Evolutionary conservation across 129 eudicot genomes (phyloP).

Genomic region (Tagetes erecta): DNA sequence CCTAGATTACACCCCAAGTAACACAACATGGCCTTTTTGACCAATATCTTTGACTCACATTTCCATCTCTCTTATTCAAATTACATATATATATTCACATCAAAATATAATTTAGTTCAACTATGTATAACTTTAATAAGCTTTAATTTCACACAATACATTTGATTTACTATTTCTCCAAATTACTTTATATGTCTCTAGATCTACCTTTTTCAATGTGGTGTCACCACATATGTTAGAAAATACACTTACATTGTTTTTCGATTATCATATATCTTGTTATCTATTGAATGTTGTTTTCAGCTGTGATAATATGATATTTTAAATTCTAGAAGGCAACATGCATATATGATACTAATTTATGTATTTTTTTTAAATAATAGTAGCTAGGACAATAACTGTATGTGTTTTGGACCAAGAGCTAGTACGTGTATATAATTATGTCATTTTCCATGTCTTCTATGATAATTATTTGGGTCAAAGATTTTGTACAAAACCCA

Average conservation of each 20-base stretch:
- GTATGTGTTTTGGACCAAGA: conserved; percentile 19
- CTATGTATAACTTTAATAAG: neutral
- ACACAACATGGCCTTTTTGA: conserved; percentile 40
- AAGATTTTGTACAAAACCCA: conserved; percentile 40
- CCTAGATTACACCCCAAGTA: conserved; percentile 50
- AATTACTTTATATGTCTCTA: neutral
- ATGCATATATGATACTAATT: neutral
- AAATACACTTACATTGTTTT: no score
- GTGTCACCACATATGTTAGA: no score
- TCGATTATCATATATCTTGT: neutral
- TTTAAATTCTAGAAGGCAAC: neutral
- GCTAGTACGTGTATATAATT: neutral
- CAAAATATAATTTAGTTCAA: neutral
- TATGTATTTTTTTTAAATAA: neutral
- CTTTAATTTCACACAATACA: neutral
- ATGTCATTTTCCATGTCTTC: conserved; percentile 11
- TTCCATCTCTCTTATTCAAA: neutral
- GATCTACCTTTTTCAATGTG: neutral
- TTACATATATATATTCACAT: neutral
- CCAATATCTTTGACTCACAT: conserved; percentile 37
- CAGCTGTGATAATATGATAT: neutral
- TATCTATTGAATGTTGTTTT: neutral
- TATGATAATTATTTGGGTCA: conserved; percentile 30
- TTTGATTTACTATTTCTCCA: neutral
- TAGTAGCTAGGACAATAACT: conserved; percentile 6